Evolutionary conservation across 768 basidiomycete genomes (phyloP).

Genomic region (Termitomyces heimii): DNA sequence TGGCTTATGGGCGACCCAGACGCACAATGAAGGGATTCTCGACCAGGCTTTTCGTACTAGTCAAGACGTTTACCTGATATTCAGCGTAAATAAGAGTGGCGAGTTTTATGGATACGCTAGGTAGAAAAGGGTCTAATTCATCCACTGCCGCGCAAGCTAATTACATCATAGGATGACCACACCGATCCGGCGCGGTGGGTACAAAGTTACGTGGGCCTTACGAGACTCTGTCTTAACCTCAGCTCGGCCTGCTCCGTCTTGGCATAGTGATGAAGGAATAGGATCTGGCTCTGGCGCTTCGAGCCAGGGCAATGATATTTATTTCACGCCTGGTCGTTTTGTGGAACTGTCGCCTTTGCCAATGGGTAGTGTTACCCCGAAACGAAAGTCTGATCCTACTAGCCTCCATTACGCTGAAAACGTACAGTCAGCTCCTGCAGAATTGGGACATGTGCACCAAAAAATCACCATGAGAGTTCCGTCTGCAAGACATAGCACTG

Average conservation of each 20-base stretch:
- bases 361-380: not conserved
- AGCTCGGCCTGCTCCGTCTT: slow-evolving; percentile 21
- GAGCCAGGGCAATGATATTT: slow-evolving; percentile 1
- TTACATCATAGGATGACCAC: slow-evolving; percentile 57
- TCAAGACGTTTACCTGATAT: slow-evolving; percentile 82
- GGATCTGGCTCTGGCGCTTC: not conserved
- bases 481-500: slow-evolving; percentile 25
- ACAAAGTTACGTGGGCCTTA: slow-evolving; percentile 53
- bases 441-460: slow-evolving; percentile 32
- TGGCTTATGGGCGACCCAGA: slow-evolving; percentile 89
- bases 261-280: slow-evolving; percentile 13
- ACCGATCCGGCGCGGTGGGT: slow-evolving; percentile 47
- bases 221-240: slow-evolving; percentile 26
- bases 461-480: slow-evolving; percentile 19
- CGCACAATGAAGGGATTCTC: slow-evolving; percentile 84
- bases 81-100: slow-evolving; percentile 90
- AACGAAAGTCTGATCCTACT: not conserved
- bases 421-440: slow-evolving; percentile 47
- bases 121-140: slow-evolving; percentile 34
- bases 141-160: not conserved
- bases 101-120: slow-evolving; percentile 93
- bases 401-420: not conserved
- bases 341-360: slow-evolving; percentile 41
- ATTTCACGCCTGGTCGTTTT: slow-evolving; percentile 31
- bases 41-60: slow-evolving; percentile 94